Evolutionary conservation across 257 asterid genomes (phyloP).

Genomic region (Solanum ossicruentum): DNA sequence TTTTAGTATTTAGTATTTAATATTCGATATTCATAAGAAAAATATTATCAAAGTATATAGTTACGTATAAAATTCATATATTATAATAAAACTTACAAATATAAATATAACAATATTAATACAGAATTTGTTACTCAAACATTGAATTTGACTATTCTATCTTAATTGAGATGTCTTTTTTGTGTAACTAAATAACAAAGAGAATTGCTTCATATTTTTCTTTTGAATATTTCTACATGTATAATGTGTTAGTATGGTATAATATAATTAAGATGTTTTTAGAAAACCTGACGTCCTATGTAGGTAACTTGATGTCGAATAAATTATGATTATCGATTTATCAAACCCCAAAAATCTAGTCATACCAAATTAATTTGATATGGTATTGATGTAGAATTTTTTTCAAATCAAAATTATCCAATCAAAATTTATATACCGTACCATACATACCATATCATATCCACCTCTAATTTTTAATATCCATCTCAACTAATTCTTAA

Average conservation of each 20-base stretch:
- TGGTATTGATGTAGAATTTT: neutral
- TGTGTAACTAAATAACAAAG: neutral
- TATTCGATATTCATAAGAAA: neutral
- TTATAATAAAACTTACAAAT: neutral
- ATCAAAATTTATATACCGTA: neutral
- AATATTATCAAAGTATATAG: neutral
- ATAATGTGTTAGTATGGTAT: neutral
- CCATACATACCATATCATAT: neutral
- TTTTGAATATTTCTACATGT: neutral
- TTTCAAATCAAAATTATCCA: neutral
- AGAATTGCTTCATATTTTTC: neutral
- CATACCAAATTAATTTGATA: neutral
- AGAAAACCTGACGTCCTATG: neutral
- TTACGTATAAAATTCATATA: neutral
- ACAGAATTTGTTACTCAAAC: neutral
- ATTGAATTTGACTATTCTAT: neutral
- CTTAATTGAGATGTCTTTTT: neutral
- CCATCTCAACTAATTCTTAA: neutral
- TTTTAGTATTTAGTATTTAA: neutral
- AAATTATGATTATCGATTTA: neutral
- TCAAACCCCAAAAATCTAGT: fast-evolving
- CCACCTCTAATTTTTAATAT: neutral
- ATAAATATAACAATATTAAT: no score
- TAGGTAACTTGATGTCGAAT: fast-evolving
- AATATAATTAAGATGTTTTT: neutral